These are phyloP conservation scores for Fraxinus ornus DNA, from an alignment of 305 asterid genomes.

Conservation along the genomic window DNA sequence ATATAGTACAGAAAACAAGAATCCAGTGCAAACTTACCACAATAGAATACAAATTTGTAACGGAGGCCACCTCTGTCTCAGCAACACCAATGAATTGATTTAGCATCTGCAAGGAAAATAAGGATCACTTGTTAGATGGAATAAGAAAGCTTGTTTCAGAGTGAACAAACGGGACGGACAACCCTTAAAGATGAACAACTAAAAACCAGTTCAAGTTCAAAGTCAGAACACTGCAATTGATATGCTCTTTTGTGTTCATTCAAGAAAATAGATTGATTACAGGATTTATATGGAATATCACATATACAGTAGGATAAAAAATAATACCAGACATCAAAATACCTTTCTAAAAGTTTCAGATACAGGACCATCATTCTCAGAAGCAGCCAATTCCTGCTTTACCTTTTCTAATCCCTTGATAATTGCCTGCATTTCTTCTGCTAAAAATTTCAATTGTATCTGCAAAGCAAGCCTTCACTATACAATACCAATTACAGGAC, in stretches of 20 bases:
- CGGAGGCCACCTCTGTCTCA: conserved; percentile 74
- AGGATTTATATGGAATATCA: background rate
- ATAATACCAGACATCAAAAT: conserved; percentile 21
- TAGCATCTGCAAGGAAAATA: conserved; percentile 56
- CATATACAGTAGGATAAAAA: background rate
- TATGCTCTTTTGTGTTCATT: background rate
- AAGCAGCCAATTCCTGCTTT: conserved; percentile 84
- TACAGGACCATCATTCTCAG: conserved; percentile 86
- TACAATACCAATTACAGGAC: conserved; percentile 14
- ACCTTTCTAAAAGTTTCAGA: conserved; percentile 83
- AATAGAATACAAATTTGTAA: conserved; percentile 68
- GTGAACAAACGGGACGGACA: background rate
- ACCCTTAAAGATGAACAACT: conserved; percentile 5
- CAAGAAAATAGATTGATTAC: background rate
- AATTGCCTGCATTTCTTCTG: conserved; percentile 97
- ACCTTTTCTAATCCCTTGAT: conserved; percentile 90
- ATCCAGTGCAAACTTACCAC: conserved; percentile 54
- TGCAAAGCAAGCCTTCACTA: conserved; percentile 31
- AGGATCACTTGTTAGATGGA: background rate
- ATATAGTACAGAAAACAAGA: background rate
- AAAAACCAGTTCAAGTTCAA: background rate
- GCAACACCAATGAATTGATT: conserved; percentile 70
- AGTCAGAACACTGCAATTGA: background rate
- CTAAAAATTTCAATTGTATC: conserved; percentile 90
- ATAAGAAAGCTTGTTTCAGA: background rate